These are phyloP conservation scores for Nasturtium officinale DNA, from an alignment of 345 rosid species.

Conservation along the genomic window DNA sequence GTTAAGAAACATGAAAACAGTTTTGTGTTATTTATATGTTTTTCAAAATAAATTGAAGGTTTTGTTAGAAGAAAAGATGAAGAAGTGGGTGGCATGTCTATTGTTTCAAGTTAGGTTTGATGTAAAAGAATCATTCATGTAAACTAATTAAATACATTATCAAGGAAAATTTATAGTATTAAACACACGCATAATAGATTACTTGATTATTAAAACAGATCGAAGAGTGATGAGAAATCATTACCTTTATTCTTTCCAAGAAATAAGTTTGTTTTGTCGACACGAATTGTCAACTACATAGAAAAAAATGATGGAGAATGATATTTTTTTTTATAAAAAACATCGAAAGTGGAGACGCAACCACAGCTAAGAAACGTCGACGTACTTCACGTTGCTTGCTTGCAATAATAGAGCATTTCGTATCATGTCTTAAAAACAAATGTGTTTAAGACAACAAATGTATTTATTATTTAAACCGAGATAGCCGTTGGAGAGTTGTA, in stretches of 20 bases:
- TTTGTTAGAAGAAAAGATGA: conserved; percentile 43
- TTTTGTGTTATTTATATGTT: conserved; percentile 21
- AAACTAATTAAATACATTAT: conserved; percentile 8
- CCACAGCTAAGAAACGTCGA: conserved; percentile 32
- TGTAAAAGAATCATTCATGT: conserved; percentile 38
- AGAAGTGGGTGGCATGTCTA: conserved; percentile 67
- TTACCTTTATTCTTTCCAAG: conserved; percentile 38
- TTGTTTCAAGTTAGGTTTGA: conserved; percentile 46
- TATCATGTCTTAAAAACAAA: conserved; percentile 16
- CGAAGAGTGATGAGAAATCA: conserved; percentile 34
- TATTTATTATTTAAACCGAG: conserved; percentile 2
- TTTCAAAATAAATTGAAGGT: not conserved
- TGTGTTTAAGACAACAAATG: not conserved
- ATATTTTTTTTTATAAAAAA: not conserved
- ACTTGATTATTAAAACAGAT: conserved; percentile 24
- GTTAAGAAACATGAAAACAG: conserved; percentile 19
- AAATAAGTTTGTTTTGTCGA: conserved; percentile 28
- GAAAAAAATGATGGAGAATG: not conserved
- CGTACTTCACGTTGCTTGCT: conserved; percentile 20
- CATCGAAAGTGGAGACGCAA: not conserved
- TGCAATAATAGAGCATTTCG: conserved; percentile 36
- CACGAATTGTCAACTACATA: conserved; percentile 33
- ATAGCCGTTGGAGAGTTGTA: conserved; percentile 39
- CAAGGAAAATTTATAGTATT: not conserved
- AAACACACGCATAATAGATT: conserved; percentile 28